Base-by-base conservation (phyloP, 441 rosid genomes). In the Jatropha multifida region DNA sequence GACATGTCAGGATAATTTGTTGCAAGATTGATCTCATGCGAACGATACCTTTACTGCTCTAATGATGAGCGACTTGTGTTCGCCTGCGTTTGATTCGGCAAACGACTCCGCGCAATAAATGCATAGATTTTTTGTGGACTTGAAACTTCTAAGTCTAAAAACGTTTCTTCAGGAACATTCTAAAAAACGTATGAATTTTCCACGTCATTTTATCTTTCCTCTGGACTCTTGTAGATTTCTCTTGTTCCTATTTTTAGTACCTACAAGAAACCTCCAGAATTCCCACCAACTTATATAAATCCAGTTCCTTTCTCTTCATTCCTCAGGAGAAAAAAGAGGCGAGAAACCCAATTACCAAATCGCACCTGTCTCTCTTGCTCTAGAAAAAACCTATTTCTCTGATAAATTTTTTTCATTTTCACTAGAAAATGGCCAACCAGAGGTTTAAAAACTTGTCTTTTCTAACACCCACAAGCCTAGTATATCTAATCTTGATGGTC, bases 181-280 rank as follows among this genome's bases (percentile, higher is more conserved):
- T 41, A 42, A n/a, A 59, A 55, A 18, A 41, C 10, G 17, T 23
- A 13, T 44, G 2, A 7, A 44, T 44, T 44, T 44, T 44, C 48
- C 48, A 44, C 48, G 48, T 44, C 48, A 44, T 37, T 7, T 41
- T 18, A n/a, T n/a, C 10, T 23, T 58, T 3, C 38, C 38, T 40
- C 76, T 71, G 66, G 80, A 72, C 26, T 48, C 54, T 60, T 54
- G 46, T 40, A 41, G 68, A 64, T 9, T 18, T 71, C n/a, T 49
- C 26, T 23, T n/a, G 23, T 18, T 26, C 0, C 17, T 9, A 12
- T 26, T 59, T 32, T 59, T 32, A 59, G 15, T 59, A 26, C 14
- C 27, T 27, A 5, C 38, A 41, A 69, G 79, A 70, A 70, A 14
- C 27, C 63, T 76, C 74, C 71, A 54, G 79, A 76, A 23, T 8